Evolutionary conservation across 163 green algal species (phyloP).

Genomic region (Scenedesmus sp.): DNA sequence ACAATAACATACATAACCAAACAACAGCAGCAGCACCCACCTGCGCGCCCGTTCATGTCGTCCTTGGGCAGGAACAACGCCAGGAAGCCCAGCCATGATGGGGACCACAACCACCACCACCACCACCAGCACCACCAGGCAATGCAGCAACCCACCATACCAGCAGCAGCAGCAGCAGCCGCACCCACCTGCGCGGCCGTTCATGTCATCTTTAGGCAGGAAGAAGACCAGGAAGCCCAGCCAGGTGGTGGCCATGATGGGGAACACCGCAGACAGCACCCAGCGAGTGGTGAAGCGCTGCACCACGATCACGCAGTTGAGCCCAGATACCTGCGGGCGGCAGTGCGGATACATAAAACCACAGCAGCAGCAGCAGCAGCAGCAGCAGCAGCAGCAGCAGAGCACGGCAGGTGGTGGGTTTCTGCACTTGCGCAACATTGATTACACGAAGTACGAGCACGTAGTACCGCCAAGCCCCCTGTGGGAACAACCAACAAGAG

Average conservation of each 20-base stretch:
- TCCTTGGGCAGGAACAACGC: constrained; percentile 34
- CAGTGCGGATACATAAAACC: no score
- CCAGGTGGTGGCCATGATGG: constrained; percentile 52
- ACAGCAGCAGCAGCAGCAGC: background rate
- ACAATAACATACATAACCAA: no score
- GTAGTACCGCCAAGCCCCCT: no score
- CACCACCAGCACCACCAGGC: background rate
- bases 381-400: no score
- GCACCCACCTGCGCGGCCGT: constrained; percentile 2
- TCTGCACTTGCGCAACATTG: no score
- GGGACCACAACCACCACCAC: no score
- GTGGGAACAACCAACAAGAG: no score
- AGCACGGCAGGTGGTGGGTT: background rate
- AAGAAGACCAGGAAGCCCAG: constrained; percentile 47
- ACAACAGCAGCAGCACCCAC: background rate
- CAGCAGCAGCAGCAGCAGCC: background rate
- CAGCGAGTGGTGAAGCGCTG: constrained; percentile 39
- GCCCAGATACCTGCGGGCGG: constrained; percentile 29
- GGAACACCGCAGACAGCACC: constrained; percentile 36
- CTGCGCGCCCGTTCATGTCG: constrained; percentile 13
- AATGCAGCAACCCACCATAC: background rate
- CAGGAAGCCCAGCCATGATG: constrained; percentile 31
- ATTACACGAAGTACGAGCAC: no score
- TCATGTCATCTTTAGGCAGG: constrained; percentile 46
- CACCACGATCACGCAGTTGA: constrained; percentile 44